These are phyloP conservation scores for Yamadazyma spencermartinsiae DNA, from an alignment of 1,139 yeast species.

Conservation along the genomic window DNA sequence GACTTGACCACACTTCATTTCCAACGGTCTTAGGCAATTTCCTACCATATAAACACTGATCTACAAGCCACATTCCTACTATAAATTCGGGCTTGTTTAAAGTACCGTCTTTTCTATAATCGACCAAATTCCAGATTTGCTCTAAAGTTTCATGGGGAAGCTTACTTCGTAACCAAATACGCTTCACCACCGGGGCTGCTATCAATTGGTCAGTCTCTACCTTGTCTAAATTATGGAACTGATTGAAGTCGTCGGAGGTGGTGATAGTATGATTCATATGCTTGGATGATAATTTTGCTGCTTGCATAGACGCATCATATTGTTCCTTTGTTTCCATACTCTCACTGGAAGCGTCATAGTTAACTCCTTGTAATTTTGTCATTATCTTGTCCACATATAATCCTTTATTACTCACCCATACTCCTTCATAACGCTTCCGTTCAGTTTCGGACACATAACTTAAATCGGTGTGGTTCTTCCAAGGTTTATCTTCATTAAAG, in stretches of 20 bases:
- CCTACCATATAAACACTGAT: conserved; percentile 92
- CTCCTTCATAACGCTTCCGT: conserved; percentile 84
- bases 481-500: conserved; percentile 90
- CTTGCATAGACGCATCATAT: conserved; percentile 26
- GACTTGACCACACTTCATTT: conserved; percentile 65
- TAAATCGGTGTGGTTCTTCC: conserved; percentile 82
- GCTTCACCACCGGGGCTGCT: conserved; percentile 70
- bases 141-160: conserved; percentile 63
- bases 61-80: conserved; percentile 95
- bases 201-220: conserved; percentile 43
- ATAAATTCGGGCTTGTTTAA: conserved; percentile 78
- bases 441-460: conserved; percentile 67
- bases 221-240: conserved; percentile 32
- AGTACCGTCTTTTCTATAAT: conserved; percentile 72
- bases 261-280: conserved; percentile 16
- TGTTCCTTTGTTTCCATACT: conserved; percentile 12
- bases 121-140: conserved; percentile 80
- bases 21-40: conserved; percentile 72
- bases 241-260: conserved; percentile 22
- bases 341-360: conserved; percentile 20
- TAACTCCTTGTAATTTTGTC: conserved; percentile 35
- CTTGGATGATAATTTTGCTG: conserved; percentile 33
- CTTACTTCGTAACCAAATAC: conserved; percentile 78
- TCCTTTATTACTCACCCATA: conserved; percentile 89
- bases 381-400: conserved; percentile 50